phyloP scores from a whole-genome alignment of 306 rosid genomes.

The Castanea sativa region DNA sequence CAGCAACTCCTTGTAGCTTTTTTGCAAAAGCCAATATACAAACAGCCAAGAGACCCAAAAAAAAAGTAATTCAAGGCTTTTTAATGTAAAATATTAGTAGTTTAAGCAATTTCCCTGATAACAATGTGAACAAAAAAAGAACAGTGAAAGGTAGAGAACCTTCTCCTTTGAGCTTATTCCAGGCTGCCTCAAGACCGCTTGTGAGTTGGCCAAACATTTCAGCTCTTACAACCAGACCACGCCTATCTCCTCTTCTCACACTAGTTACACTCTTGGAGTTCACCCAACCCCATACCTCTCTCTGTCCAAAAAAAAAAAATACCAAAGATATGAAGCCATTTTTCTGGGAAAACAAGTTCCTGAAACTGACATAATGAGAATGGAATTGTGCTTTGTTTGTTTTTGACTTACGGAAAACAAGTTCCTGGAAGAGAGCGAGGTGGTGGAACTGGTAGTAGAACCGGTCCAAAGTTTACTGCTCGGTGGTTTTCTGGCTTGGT shows the following conservation, averaged over 20 bases:
- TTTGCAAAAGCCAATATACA: too few species aligned
- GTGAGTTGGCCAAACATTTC: slow-evolving; percentile 97
- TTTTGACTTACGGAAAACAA: slow-evolving; percentile 65
- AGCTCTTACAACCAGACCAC: slow-evolving; percentile 66
- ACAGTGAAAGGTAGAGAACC: slow-evolving; percentile 33
- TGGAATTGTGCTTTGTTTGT: not conserved
- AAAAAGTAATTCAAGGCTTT: too few species aligned
- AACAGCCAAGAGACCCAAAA: too few species aligned
- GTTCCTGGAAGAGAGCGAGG: slow-evolving; percentile 59
- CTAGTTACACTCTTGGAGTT: slow-evolving; percentile 46
- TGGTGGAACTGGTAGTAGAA: slow-evolving; percentile 25
- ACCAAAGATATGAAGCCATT: not conserved
- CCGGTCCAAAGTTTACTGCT: slow-evolving; percentile 35
- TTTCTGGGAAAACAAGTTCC: not conserved
- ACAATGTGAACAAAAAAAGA: not conserved
- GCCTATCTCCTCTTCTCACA: slow-evolving; percentile 41
- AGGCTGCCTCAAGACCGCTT: slow-evolving; percentile 86
- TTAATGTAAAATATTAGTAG: too few species aligned
- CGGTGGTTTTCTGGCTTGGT: slow-evolving; percentile 23
- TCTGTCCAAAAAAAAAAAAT: slow-evolving; percentile 38
- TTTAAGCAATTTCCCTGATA: too few species aligned
- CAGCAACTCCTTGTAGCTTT: too few species aligned
- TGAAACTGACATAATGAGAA: not conserved
- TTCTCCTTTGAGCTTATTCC: slow-evolving; percentile 98
- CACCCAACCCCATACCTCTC: slow-evolving; percentile 84